Percentiles rank a stretch among this genome's conserved stretches.
Evolutionary conservation across 176 grass and related monocot genomes (phyloP).

Genomic region (Saccharum spontaneum): DNA sequence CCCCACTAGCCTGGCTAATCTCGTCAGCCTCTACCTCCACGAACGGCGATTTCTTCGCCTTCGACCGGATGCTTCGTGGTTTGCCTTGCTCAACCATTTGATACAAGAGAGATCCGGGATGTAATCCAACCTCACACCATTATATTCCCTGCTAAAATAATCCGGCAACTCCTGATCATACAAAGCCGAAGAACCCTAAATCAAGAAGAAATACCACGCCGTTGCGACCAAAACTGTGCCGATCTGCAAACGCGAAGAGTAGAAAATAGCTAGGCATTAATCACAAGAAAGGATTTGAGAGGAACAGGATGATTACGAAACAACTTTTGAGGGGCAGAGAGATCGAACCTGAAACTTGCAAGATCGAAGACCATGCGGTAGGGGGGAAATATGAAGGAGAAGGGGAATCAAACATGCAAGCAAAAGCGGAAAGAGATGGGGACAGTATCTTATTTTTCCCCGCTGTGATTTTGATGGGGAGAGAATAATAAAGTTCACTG

Average conservation of each 20-base stretch:
- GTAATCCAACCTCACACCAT: conserved; percentile 4
- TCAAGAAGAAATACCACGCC: neutral
- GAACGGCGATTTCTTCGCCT: conserved; percentile 33
- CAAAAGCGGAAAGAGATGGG: neutral
- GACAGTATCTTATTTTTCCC: conserved; percentile 4
- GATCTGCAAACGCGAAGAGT: neutral
- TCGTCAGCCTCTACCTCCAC: conserved; percentile 56
- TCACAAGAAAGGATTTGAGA: neutral
- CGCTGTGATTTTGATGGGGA: neutral
- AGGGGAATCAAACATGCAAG: conserved; percentile 17
- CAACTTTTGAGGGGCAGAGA: neutral
- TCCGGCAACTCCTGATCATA: neutral
- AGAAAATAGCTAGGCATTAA: neutral
- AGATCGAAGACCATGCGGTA: neutral
- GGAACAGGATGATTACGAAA: neutral
- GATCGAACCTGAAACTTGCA: conserved; percentile 4
- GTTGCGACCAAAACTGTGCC: neutral
- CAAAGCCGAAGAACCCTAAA: neutral
- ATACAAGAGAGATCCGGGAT: neutral
- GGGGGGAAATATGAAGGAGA: neutral
- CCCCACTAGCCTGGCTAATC: conserved; percentile 46
- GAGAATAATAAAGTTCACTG: too few relatives aligned
- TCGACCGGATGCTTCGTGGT: neutral
- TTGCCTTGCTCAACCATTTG: conserved; percentile 5
- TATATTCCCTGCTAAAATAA: neutral